Evolutionary conservation across 2,329 filamentous ascomycete genomes (phyloP).

Genomic region (Fusarium begoniae): DNA sequence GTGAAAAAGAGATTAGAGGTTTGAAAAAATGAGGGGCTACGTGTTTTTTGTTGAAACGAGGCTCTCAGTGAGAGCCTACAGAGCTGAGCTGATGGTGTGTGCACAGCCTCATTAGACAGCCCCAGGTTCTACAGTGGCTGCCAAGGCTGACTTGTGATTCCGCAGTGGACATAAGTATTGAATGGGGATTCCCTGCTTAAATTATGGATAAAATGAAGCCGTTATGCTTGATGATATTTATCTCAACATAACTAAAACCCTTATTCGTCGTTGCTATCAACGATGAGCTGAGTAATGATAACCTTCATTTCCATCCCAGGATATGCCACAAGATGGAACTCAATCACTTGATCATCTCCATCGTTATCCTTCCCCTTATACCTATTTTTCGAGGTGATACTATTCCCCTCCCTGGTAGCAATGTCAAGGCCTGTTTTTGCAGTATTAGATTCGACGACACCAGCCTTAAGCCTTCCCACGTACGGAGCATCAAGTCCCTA

Average conservation of each 20-base stretch:
- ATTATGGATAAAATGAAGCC: fast-evolving
- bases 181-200: fast-evolving
- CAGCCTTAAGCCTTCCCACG: fast-evolving
- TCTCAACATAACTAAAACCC: fast-evolving
- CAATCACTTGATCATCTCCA: fast-evolving
- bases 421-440: not conserved
- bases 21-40: not conserved
- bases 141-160: not conserved
- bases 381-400: fast-evolving
- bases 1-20: fast-evolving
- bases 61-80: not conserved
- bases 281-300: not conserved
- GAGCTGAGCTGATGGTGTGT: not conserved
- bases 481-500: not conserved
- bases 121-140: not conserved
- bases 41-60: not conserved
- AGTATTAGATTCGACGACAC: fast-evolving
- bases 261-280: fast-evolving
- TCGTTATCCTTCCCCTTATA: not conserved
- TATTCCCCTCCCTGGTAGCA: not conserved
- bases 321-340: not conserved
- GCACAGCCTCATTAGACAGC: not conserved
- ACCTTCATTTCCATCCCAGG: not conserved
- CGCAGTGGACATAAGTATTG: too few species aligned
- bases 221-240: fast-evolving